Evolutionary conservation across 805 yeast species (phyloP), one percentile per base, ranked within the genome.

Genomic region (Cyberlindnera amylophila): DNA sequence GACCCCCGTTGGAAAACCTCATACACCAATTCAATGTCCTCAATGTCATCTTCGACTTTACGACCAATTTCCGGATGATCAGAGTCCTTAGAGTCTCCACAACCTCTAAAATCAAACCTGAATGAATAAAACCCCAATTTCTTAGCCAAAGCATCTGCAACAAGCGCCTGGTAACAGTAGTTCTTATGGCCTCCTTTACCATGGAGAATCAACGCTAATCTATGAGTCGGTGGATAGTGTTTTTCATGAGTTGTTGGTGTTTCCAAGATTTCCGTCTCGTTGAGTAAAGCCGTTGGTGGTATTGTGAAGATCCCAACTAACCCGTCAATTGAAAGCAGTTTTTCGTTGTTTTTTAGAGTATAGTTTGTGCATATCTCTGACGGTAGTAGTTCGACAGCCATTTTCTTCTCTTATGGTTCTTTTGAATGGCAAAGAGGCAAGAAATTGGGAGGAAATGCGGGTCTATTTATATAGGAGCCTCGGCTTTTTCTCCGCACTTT

Each of bases 141-240:
- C 2, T 65, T 58, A 0, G 89, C 80, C 41, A 90, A 59, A 19
- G 62, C 64, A 21, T 74, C 73, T 0, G 95, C 90, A 34, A 87
- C 61, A 13, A 64, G 53, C 19, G 75, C 74, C 49, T 83, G 88
- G 61, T 83, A 89, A 45, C 86, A 79, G 58, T 86, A 83, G 65
- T 85, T 77, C 51, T 87, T 77, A 58, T 90, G 95, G 0, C 96
- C 95, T 1, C 81, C 90, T 47, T 77, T 83, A 1, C 97, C 97
- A 59, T 90, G 97, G n/a, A 79, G 51, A 14, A 89, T 57, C 6
- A 89, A 57, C 0, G 82, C 87, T 31, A 75, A 68, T 45, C 74
- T 71, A 44, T 67, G 71, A 6, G 75, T 71, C 6, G 70, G 62
- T 9, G 66, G 66, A 24, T 61, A 55, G 39, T 51, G 47, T 4